These are phyloP conservation scores for Nicotiana rustica DNA, from an alignment of 305 asterid species.

Conservation along the genomic window DNA sequence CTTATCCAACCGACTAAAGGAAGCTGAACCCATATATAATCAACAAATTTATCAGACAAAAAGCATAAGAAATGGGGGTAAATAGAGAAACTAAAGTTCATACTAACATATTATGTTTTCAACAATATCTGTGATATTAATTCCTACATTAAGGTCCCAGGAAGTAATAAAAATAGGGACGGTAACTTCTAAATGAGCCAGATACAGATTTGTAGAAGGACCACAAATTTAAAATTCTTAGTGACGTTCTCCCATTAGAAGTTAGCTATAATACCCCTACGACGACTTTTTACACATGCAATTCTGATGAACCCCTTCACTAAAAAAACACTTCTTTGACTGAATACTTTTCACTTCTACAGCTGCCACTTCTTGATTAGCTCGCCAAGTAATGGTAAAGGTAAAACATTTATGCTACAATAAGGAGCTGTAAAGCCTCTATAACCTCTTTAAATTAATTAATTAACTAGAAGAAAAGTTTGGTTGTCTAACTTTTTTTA, in stretches of 20 bases:
- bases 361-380: conserved; percentile 31
- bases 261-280: neutral
- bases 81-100: neutral
- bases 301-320: neutral
- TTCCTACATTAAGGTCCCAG: neutral
- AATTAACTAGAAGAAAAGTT: conserved; percentile 9
- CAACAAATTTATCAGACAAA: neutral
- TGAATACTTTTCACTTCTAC: neutral
- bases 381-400: neutral
- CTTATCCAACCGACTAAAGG: neutral
- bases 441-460: neutral
- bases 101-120: neutral
- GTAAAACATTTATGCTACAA: neutral
- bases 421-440: neutral
- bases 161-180: neutral
- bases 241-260: no score
- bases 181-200: neutral
- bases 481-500: conserved; percentile 40
- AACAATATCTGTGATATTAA: neutral
- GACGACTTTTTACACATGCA: conserved; percentile 16
- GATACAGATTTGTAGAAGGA: neutral
- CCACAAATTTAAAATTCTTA: no score
- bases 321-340: neutral
- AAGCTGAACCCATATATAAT: neutral
- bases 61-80: neutral